Conservation (phyloP, 192 early-diverging fungal genomes). For the Kickxella alabastrina region DNA sequence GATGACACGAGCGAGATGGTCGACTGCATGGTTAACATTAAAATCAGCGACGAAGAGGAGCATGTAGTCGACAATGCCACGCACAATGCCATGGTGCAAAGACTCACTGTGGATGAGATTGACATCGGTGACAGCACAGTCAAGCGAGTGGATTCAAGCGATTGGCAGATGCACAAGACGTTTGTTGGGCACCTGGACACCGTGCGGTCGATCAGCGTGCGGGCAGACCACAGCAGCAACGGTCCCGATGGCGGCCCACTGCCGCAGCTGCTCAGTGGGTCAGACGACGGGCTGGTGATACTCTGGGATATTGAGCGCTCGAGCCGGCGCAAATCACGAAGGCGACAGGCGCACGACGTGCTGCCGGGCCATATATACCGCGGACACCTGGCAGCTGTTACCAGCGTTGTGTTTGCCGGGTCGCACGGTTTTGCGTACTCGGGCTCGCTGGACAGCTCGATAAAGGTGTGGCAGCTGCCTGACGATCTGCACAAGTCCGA, state of each 20-base stretch:
- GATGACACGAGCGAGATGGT: not conserved
- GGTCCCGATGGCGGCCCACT: not conserved
- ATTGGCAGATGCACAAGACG: constrained; percentile 14
- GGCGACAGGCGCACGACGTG: not conserved
- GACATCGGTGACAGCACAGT: not conserved
- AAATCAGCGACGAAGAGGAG: not conserved
- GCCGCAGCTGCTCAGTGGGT: constrained; percentile 25
- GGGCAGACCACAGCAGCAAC: not conserved
- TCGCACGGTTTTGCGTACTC: constrained; percentile 25
- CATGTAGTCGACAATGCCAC: not conserved
- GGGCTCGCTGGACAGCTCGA: constrained; percentile 35
- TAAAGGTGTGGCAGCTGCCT: constrained; percentile 31
- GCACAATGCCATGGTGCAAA: not conserved
- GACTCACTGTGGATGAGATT: constrained; percentile 30
- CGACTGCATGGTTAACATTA: too few relatives aligned
- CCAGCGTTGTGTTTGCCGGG: constrained; percentile 18
- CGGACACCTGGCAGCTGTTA: constrained; percentile 43
- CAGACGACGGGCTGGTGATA: constrained; percentile 40
- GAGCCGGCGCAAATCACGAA: constrained; percentile 6
- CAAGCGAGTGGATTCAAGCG: too few relatives aligned
- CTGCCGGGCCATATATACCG: constrained; percentile 20
- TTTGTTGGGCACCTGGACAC: constrained; percentile 41
- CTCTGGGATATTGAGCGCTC: constrained; percentile 35
- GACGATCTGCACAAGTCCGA: not conserved
- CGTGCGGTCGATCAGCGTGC: constrained; percentile 19